These are phyloP conservation scores for Pelargonium myrrhifolium DNA, from an alignment of 441 rosid species.

Conservation along the genomic window DNA sequence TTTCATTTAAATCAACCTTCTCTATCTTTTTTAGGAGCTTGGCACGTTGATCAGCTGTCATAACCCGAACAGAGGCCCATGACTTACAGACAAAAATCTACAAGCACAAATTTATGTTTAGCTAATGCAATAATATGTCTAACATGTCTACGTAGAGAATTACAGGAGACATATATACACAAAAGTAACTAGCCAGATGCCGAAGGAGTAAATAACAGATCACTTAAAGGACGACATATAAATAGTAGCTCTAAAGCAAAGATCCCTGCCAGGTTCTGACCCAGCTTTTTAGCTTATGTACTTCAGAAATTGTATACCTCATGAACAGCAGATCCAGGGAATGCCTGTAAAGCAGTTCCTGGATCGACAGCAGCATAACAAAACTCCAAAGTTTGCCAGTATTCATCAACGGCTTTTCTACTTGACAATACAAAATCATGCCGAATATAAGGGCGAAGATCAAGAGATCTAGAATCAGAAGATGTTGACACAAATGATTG, in stretches of 20 bases:
- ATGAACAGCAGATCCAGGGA: conserved; percentile 90
- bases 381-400: conserved; percentile 92
- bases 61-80: conserved; percentile 70
- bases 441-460: conserved; percentile 88
- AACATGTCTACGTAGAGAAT: too few species aligned
- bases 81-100: conserved; percentile 70
- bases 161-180: neutral
- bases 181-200: neutral
- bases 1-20: conserved; percentile 37
- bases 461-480: conserved; percentile 40
- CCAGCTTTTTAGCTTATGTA: neutral
- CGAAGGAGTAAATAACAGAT: neutral
- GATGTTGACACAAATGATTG: conserved; percentile 43
- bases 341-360: conserved; percentile 76
- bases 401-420: conserved; percentile 78
- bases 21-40: conserved; percentile 46
- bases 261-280: conserved; percentile 2
- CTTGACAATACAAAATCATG: conserved; percentile 82
- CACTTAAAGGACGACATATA: neutral
- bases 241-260: conserved; percentile 8
- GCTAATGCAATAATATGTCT: neutral
- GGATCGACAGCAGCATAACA: conserved; percentile 91
- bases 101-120: conserved; percentile 20
- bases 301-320: conserved; percentile 43
- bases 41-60: conserved; percentile 83